These are phyloP conservation scores for Torulaspora indica DNA, from an alignment of 805 yeast species.

Conservation along the genomic window DNA sequence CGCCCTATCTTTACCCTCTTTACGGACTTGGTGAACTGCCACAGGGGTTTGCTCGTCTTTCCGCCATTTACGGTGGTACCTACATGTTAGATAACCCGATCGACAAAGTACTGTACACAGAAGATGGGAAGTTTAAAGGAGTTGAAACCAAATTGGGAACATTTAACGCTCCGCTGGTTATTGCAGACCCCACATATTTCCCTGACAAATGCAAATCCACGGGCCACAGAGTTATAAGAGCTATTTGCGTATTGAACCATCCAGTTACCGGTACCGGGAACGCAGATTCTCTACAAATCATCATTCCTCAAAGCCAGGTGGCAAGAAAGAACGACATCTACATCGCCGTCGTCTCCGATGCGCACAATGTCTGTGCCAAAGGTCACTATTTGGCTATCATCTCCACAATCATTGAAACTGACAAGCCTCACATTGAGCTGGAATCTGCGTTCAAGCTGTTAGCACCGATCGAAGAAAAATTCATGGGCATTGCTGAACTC, in stretches of 20 bases:
- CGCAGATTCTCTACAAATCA: constrained; percentile 86
- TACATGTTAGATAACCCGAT: constrained; percentile 96
- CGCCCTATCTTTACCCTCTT: constrained; percentile 92
- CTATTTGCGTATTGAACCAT: constrained; percentile 80
- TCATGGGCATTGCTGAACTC: constrained; percentile 90
- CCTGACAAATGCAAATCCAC: constrained; percentile 49
- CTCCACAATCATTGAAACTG: constrained; percentile 91
- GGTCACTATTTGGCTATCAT: constrained; percentile 90
- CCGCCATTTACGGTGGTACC: constrained; percentile 97
- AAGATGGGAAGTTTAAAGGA: constrained; percentile 70
- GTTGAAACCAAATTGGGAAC: constrained; percentile 87
- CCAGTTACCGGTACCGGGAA: constrained; percentile 79
- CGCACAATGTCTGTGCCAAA: constrained; percentile 84
- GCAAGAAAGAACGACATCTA: constrained; percentile 91
- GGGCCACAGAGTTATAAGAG: constrained; percentile 38
- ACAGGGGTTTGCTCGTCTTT: constrained; percentile 96
- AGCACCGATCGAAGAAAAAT: constrained; percentile 72
- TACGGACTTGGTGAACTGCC: constrained; percentile 97
- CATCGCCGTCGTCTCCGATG: constrained; percentile 81
- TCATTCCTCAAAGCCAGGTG: constrained; percentile 94
- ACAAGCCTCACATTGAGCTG: constrained; percentile 83
- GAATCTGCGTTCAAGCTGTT: constrained; percentile 90
- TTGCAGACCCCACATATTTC: constrained; percentile 97
- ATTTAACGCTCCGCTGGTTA: constrained; percentile 87
- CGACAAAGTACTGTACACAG: constrained; percentile 76